Conservation (phyloP, 1,139 yeast genomes). For the Saccharomyces hybrid region DNA sequence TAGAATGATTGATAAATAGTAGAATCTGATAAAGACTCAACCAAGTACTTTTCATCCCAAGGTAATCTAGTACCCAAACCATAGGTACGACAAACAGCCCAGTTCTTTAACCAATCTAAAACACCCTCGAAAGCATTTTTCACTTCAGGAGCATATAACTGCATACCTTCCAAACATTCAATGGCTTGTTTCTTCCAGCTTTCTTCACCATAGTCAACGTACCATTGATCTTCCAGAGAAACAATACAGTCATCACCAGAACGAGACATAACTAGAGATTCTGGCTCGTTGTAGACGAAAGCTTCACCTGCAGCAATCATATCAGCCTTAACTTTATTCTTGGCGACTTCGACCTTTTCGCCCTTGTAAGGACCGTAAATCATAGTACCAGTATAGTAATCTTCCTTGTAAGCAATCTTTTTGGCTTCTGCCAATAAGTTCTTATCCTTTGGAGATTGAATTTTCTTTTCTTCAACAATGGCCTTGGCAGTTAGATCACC, state of each 20-base stretch:
- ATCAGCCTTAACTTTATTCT: constrained; percentile 78
- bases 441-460: constrained; percentile 89
- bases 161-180: constrained; percentile 71
- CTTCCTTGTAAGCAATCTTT: constrained; percentile 93
- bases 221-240: constrained; percentile 98
- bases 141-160: constrained; percentile 77
- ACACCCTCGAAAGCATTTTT: constrained; percentile 91
- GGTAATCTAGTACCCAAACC: constrained; percentile 96
- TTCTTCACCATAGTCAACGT: constrained; percentile 94
- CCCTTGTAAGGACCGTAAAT: constrained; percentile 77
- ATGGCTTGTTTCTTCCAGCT: constrained; percentile 81
- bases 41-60: constrained; percentile 92
- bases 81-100: constrained; percentile 97
- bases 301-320: constrained; percentile 72
- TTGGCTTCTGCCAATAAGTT: constrained; percentile 85
- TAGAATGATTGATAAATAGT: constrained; percentile 95
- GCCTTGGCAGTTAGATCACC: constrained; percentile 87
- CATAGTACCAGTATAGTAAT: constrained; percentile 86
- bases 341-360: constrained; percentile 84
- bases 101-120: constrained; percentile 92
- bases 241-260: constrained; percentile 97
- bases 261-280: constrained; percentile 79
- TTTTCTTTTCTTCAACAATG: constrained; percentile 79
- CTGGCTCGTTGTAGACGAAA: constrained; percentile 92
- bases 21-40: constrained; percentile 93